phyloP scores from a whole-genome alignment of 164 flowering plant species.

The Tinospora cordifolia region DNA sequence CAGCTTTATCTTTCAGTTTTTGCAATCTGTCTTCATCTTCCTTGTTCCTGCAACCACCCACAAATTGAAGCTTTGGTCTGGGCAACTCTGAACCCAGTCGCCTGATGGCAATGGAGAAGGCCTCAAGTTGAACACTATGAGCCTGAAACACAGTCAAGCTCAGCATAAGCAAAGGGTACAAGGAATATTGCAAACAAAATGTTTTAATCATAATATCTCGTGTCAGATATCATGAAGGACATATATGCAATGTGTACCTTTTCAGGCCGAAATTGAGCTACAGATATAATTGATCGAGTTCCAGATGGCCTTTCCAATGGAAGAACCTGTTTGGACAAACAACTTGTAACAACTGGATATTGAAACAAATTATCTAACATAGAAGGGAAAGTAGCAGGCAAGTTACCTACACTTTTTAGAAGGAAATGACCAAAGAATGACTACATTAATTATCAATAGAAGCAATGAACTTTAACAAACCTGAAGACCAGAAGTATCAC shows the following conservation, averaged over 20 bases:
- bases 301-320: conserved; percentile 54
- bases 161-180: neutral
- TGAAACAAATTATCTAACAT: too few relatives aligned
- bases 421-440: neutral
- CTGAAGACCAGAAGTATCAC: conserved; percentile 94
- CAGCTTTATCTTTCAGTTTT: conserved; percentile 57
- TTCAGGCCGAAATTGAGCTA: conserved; percentile 98
- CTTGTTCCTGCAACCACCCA: conserved; percentile 88
- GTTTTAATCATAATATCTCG: conserved; percentile 14
- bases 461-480: conserved; percentile 24
- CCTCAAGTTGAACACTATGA: conserved; percentile 84
- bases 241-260: conserved; percentile 56
- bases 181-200: conserved; percentile 9
- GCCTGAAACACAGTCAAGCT: conserved; percentile 42
- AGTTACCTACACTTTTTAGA: too few relatives aligned
- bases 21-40: conserved; percentile 74
- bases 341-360: neutral
- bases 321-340: conserved; percentile 45
- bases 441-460: neutral
- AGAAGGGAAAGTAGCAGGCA: too few relatives aligned
- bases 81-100: conserved; percentile 40
- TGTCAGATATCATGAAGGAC: neutral
- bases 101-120: conserved; percentile 62
- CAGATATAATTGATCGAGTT: conserved; percentile 56
- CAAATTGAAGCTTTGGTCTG: conserved; percentile 86